These are phyloP conservation scores for Penicillium sp. DNA, from an alignment of 2,329 filamentous ascomycete genomes.

Conservation along the genomic window DNA sequence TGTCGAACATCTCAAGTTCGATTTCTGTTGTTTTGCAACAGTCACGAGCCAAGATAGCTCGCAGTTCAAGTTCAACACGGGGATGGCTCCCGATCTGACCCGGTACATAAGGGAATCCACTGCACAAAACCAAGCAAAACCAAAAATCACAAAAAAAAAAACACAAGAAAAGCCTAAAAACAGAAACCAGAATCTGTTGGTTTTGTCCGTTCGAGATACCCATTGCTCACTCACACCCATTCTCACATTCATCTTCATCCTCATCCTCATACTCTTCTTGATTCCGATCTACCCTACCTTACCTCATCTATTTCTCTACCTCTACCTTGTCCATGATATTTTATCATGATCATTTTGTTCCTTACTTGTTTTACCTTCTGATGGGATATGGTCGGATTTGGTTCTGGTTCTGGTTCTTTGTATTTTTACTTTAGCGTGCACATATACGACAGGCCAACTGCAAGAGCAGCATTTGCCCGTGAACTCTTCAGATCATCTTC, in stretches of 20 bases:
- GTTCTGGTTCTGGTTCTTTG: conserved; percentile 8
- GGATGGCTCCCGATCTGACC: background rate
- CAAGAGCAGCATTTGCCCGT: background rate
- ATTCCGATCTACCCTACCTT: background rate
- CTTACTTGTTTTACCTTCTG: conserved; percentile 2
- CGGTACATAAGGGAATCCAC: background rate
- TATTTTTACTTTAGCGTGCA: conserved; percentile 18
- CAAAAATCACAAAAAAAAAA: background rate
- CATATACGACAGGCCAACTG: conserved; percentile 7
- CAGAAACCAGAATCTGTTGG: conserved; percentile 4
- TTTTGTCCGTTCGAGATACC: conserved; percentile 19
- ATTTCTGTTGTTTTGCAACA: background rate
- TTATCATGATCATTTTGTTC: background rate
- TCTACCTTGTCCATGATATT: background rate
- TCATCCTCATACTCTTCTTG: background rate
- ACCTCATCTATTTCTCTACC: background rate
- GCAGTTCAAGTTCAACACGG: background rate
- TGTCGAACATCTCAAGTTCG: background rate
- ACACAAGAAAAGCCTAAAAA: background rate
- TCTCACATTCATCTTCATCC: background rate
- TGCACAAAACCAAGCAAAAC: background rate
- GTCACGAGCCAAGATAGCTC: background rate
- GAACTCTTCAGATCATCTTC: background rate
- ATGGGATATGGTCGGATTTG: conserved; percentile 7
- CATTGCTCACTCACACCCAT: conserved; percentile 2